phyloP scores from a whole-genome alignment of 2,329 filamentous ascomycete species.

The Phyllosticta citribraziliensis region DNA sequence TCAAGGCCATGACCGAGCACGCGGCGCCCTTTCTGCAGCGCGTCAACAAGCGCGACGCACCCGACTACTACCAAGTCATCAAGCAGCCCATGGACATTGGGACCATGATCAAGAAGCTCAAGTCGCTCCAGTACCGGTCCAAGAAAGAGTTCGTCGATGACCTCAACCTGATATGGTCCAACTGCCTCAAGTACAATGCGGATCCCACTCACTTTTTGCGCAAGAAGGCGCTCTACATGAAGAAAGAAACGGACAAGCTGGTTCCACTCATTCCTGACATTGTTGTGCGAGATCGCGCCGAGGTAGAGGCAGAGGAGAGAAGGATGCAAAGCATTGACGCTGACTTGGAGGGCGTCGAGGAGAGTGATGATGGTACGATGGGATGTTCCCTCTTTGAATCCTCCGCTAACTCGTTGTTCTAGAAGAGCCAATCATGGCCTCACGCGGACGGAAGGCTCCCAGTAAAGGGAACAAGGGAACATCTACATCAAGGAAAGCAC shows the following conservation, averaged over 20 bases:
- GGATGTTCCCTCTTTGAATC: neutral
- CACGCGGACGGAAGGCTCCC: conserved; percentile 78
- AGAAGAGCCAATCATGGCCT: conserved; percentile 91
- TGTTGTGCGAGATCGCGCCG: conserved; percentile 77
- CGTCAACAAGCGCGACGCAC: conserved; percentile 94
- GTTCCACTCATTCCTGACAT: conserved; percentile 93
- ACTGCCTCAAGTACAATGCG: conserved; percentile 92
- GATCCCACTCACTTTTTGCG: conserved; percentile 78
- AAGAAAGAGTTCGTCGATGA: conserved; percentile 94
- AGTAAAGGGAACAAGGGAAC: conserved; percentile 63
- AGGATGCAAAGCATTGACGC: conserved; percentile 70
- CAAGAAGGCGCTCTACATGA: conserved; percentile 92
- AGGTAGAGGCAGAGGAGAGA: conserved; percentile 67
- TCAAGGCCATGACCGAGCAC: conserved; percentile 95
- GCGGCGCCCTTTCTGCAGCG: conserved; percentile 90
- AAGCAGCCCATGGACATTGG: conserved; percentile 97
- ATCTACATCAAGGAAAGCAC: conserved; percentile 58
- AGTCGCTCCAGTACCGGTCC: conserved; percentile 45
- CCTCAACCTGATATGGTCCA: conserved; percentile 91
- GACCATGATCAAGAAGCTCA: conserved; percentile 97
- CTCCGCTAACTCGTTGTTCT: neutral
- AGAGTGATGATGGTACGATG: conserved; percentile 65
- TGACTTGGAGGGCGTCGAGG: conserved; percentile 42
- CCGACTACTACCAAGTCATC: conserved; percentile 89
- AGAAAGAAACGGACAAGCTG: conserved; percentile 93